phyloP scores from a whole-genome alignment of 169 alveolate genomes.

The Toxoplasma gondii region DNA sequence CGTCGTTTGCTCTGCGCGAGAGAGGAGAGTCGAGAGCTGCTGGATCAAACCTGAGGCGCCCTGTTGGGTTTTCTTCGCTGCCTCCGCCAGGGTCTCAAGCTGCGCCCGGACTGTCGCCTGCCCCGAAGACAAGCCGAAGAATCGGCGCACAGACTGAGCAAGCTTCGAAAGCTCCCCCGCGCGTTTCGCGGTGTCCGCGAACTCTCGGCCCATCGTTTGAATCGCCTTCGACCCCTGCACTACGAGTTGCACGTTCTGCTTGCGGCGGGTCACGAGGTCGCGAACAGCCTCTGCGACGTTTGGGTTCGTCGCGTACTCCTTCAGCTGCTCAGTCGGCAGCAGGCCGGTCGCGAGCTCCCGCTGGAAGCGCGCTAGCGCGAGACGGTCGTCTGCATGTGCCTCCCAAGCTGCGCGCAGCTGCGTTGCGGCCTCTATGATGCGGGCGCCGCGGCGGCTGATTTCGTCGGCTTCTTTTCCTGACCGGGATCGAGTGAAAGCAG shows the following conservation, averaged over 20 bases:
- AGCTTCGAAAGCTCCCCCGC: not conserved
- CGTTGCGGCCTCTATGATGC: not conserved
- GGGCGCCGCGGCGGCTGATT: too few relatives aligned
- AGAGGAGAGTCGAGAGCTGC: not conserved
- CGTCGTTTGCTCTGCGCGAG: not conserved
- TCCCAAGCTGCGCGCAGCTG: not conserved
- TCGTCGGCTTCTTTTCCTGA: too few relatives aligned
- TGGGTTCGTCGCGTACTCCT: not conserved
- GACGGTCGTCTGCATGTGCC: not conserved
- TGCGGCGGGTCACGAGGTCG: not conserved
- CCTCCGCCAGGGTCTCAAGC: not conserved
- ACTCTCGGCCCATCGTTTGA: too few relatives aligned
- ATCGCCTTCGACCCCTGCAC: too few relatives aligned
- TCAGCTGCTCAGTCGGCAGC: not conserved
- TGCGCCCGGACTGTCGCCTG: not conserved
- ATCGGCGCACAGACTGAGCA: not conserved
- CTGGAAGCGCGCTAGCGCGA: not conserved
- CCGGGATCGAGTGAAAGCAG: too few relatives aligned
- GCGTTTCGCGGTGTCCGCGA: not conserved
- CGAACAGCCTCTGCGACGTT: not conserved
- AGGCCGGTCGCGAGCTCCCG: not conserved
- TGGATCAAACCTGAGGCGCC: not conserved
- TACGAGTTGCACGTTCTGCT: not conserved
- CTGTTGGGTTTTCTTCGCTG: not conserved
- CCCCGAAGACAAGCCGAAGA: not conserved